Evolutionary conservation across 768 basidiomycete genomes (phyloP).

Genomic region (Nevesoporus exiguus): DNA sequence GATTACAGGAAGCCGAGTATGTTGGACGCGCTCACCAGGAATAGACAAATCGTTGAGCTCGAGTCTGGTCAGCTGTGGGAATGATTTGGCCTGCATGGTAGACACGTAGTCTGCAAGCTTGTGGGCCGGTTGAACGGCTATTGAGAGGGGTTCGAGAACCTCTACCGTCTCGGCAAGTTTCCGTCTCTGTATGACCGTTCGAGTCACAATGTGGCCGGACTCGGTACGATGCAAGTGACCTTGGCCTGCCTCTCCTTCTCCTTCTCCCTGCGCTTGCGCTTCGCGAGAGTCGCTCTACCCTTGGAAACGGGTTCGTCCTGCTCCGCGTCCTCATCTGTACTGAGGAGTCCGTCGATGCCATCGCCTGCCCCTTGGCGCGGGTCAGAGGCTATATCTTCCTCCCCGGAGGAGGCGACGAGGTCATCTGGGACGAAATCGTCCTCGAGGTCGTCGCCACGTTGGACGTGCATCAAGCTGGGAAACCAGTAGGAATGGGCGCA

Average conservation of each 20-base stretch:
- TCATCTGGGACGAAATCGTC: conserved; percentile 79
- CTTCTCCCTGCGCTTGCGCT: conserved; percentile 72
- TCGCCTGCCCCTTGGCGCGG: conserved; percentile 31
- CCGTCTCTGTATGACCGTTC: conserved; percentile 46
- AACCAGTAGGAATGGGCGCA: background rate
- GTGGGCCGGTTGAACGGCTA: conserved; percentile 55
- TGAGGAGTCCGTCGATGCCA: conserved; percentile 39
- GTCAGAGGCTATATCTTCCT: conserved; percentile 39
- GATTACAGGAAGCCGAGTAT: conserved; percentile 24
- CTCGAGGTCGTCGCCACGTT: conserved; percentile 75
- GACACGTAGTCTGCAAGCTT: conserved; percentile 62
- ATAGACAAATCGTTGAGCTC: conserved; percentile 80
- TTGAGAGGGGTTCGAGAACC: conserved; percentile 37
- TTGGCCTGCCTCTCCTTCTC: conserved; percentile 73
- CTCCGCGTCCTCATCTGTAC: conserved; percentile 42
- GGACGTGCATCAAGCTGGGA: conserved; percentile 24
- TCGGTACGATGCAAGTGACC: conserved; percentile 35
- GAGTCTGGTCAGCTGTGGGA: conserved; percentile 63
- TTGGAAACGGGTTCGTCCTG: conserved; percentile 28
- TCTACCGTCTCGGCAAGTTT: conserved; percentile 52
- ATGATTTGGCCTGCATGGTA: conserved; percentile 64
- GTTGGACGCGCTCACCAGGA: conserved; percentile 54
- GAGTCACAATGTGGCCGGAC: conserved; percentile 7
- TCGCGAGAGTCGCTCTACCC: conserved; percentile 34
- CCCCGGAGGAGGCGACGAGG: conserved; percentile 58